These are phyloP conservation scores for Mayamaea pseudoterrestris DNA, from an alignment of 108 stramenopile species.

Conservation along the genomic window DNA sequence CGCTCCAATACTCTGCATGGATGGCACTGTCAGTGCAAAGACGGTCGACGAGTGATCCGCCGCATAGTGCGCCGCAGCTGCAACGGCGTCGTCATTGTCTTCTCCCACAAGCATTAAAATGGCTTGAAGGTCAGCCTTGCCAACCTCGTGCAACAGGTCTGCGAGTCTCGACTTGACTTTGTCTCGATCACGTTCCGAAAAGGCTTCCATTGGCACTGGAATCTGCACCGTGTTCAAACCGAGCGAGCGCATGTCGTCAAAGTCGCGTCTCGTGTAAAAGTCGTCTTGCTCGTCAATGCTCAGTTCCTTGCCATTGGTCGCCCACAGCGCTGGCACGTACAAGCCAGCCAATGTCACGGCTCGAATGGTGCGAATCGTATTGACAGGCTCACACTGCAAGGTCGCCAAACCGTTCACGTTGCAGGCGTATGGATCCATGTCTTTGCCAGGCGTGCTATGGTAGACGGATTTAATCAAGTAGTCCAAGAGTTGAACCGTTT, in stretches of 20 bases:
- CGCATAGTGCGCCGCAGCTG: slow-evolving; percentile 33
- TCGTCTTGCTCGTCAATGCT: slow-evolving; percentile 22
- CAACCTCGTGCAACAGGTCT: too few relatives aligned
- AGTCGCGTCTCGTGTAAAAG: slow-evolving; percentile 40
- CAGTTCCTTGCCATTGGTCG: slow-evolving; percentile 27
- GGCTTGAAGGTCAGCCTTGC: slow-evolving; percentile 22
- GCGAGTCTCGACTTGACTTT: not conserved
- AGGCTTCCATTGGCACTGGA: slow-evolving; percentile 31
- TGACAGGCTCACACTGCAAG: slow-evolving; percentile 17
- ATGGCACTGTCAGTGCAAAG: slow-evolving; percentile 37
- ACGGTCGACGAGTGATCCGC: slow-evolving; percentile 6
- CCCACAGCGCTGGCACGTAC: slow-evolving; percentile 38
- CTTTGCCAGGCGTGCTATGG: slow-evolving; percentile 18
- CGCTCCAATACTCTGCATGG: slow-evolving; percentile 9
- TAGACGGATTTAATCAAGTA: slow-evolving; percentile 38
- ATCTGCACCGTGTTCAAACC: slow-evolving; percentile 66
- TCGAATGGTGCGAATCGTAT: slow-evolving; percentile 25
- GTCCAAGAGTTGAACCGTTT: slow-evolving; percentile 39
- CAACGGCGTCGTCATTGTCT: slow-evolving; percentile 22
- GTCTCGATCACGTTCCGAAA: slow-evolving; percentile 11
- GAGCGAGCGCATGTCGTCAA: slow-evolving; percentile 37
- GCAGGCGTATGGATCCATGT: slow-evolving; percentile 34
- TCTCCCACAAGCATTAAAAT: slow-evolving; percentile 28
- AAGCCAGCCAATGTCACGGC: slow-evolving; percentile 55
- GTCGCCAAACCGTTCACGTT: slow-evolving; percentile 49